Conservation (phyloP, 192 early-diverging fungal genomes). For the Dissophora ornata region DNA sequence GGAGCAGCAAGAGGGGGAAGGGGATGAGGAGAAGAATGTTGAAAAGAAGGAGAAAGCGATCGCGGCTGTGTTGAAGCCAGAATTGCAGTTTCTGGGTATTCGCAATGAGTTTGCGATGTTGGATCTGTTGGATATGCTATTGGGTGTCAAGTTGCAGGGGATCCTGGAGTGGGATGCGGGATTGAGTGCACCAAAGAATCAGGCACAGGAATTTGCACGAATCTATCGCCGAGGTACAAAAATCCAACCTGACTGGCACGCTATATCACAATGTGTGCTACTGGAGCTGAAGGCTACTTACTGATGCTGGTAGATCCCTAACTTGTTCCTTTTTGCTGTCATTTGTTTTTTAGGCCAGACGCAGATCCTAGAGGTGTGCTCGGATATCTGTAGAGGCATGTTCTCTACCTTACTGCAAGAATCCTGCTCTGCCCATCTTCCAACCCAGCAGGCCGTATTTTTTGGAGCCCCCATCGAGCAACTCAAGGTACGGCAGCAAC, state of each 20-base stretch:
- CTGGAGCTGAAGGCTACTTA: too few species aligned
- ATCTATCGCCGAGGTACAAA: conserved; percentile 63
- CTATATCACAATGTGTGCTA: too few species aligned
- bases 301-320: too few species aligned
- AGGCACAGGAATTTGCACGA: conserved; percentile 58
- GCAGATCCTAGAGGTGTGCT: conserved; percentile 25
- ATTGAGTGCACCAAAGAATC: conserved; percentile 11
- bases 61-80: background rate
- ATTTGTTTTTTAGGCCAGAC: conserved; percentile 40
- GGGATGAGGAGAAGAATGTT: background rate
- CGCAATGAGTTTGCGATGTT: conserved; percentile 71
- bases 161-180: conserved; percentile 15
- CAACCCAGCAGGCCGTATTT: conserved; percentile 9
- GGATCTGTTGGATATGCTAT: conserved; percentile 56
- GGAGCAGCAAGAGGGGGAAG: conserved; percentile 4
- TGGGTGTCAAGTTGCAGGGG: conserved; percentile 54
- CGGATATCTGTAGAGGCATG: conserved; percentile 26
- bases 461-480: background rate
- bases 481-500: background rate
- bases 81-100: conserved; percentile 57
- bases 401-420: conserved; percentile 15
- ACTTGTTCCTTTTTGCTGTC: too few species aligned
- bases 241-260: background rate
- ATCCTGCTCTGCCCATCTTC: background rate
- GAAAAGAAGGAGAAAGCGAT: background rate